phyloP scores from a whole-genome alignment of 805 yeast species.

The Ogataea methylovora region DNA sequence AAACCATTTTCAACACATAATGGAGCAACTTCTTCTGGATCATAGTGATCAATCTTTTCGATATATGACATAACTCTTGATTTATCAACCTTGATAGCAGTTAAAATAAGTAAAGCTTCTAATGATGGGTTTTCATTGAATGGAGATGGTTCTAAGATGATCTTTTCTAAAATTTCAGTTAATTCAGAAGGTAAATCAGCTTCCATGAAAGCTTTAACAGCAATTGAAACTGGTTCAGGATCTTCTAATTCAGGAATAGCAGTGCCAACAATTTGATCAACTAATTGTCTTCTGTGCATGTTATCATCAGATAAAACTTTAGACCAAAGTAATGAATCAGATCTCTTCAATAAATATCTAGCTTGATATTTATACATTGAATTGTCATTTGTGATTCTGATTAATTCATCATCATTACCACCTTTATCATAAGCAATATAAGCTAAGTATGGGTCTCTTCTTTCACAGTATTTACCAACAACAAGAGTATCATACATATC shows the following conservation, averaged over 20 bases:
- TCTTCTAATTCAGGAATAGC: slow-evolving; percentile 92
- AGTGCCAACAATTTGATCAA: slow-evolving; percentile 91
- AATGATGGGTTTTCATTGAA: slow-evolving; percentile 91
- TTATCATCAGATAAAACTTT: slow-evolving; percentile 70
- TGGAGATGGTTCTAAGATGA: slow-evolving; percentile 94
- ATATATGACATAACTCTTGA: slow-evolving; percentile 76
- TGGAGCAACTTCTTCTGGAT: slow-evolving; percentile 90
- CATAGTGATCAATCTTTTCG: slow-evolving; percentile 85
- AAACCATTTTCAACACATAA: slow-evolving; percentile 84
- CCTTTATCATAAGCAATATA: slow-evolving; percentile 98
- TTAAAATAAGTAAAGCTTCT: slow-evolving; percentile 86
- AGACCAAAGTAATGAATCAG: slow-evolving; percentile 81
- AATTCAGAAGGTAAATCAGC: slow-evolving; percentile 89
- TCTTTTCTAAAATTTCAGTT: slow-evolving; percentile 91
- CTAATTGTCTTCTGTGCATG: slow-evolving; percentile 80
- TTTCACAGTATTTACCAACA: slow-evolving; percentile 98
- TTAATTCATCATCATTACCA: slow-evolving; percentile 79
- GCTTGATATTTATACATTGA: slow-evolving; percentile 99
- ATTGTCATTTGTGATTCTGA: slow-evolving; percentile 91
- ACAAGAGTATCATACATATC: slow-evolving; percentile 83
- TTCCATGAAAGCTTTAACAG: slow-evolving; percentile 94
- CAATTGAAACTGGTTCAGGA: slow-evolving; percentile 89
- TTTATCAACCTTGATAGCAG: slow-evolving; percentile 94
- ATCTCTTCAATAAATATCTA: slow-evolving; percentile 82
- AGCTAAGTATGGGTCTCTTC: slow-evolving; percentile 97